A percentile compares a stretch with the other conserved stretches of the same genome.
phyloP scores from a whole-genome alignment of 495 filamentous ascomycete species.

The Daldinia childiae region DNA sequence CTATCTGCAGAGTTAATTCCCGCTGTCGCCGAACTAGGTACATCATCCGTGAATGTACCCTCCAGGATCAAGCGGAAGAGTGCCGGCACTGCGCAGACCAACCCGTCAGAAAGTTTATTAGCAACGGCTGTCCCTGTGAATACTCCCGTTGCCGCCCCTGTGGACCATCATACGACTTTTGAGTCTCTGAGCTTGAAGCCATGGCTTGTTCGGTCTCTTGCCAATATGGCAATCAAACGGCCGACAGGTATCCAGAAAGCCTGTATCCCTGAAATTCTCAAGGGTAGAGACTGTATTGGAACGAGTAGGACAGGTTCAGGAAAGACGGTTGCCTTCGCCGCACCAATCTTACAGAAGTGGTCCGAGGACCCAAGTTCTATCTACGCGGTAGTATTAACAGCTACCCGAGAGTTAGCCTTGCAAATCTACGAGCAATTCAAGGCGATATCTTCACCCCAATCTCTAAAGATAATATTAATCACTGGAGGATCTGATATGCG shows the following conservation, averaged over 20 bases:
- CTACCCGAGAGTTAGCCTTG: slow-evolving; percentile 90
- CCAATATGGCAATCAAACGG: slow-evolving; percentile 85
- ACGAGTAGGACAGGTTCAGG: slow-evolving; percentile 96
- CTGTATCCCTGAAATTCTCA: slow-evolving; percentile 89
- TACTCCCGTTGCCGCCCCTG: slow-evolving; percentile 45
- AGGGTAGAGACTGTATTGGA: slow-evolving; percentile 92
- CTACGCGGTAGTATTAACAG: slow-evolving; percentile 88
- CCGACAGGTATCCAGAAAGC: slow-evolving; percentile 93
- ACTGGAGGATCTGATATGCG: slow-evolving; percentile 95
- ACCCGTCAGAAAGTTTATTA: slow-evolving; percentile 9
- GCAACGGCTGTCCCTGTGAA: slow-evolving; percentile 38
- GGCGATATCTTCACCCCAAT: slow-evolving; percentile 85
- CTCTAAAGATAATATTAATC: slow-evolving; percentile 83
- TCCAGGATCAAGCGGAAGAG: slow-evolving; percentile 59
- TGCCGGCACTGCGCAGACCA: slow-evolving; percentile 27
- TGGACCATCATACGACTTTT: slow-evolving; percentile 71
- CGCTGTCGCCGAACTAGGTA: slow-evolving; percentile 16
- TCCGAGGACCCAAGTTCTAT: slow-evolving; percentile 90
- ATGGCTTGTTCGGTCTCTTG: slow-evolving; percentile 88
- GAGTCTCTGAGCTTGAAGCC: slow-evolving; percentile 76
- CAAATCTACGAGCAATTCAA: slow-evolving; percentile 97
- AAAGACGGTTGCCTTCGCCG: slow-evolving; percentile 97
- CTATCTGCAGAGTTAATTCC: slow-evolving; percentile 46
- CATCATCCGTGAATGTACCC: slow-evolving; percentile 52
- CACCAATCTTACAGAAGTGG: slow-evolving; percentile 93